phyloP scores from a whole-genome alignment of 2,329 filamentous ascomycete species.

The Fusarium odoratissimum region DNA sequence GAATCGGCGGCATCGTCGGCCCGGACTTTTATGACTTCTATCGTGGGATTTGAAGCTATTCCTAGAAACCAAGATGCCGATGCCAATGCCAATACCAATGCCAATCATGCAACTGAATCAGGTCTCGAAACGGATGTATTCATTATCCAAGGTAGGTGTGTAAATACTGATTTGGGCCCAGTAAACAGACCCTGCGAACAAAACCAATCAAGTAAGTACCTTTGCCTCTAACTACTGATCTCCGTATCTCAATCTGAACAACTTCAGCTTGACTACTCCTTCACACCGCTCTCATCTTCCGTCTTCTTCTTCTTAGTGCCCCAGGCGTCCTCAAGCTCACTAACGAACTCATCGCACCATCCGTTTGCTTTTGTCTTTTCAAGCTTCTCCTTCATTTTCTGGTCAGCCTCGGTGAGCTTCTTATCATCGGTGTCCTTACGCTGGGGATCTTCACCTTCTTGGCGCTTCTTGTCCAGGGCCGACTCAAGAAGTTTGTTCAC shows the following conservation, averaged over 20 bases:
- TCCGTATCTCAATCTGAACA: background rate
- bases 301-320: background rate
- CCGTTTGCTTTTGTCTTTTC: conserved; percentile 13
- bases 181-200: background rate
- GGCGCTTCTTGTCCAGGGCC: background rate
- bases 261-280: background rate
- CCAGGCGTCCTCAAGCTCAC: background rate
- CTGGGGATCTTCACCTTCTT: background rate
- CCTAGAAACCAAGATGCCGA: background rate
- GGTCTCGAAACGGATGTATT: background rate
- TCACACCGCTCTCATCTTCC: background rate
- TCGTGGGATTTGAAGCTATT: conserved; percentile 23
- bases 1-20: conserved; percentile 16
- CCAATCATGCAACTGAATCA: background rate
- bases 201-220: background rate
- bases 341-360: conserved; percentile 22
- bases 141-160: background rate
- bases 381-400: conserved; percentile 6
- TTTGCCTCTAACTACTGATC: background rate
- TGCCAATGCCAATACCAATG: background rate
- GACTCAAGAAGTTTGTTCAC: background rate
- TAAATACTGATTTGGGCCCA: background rate
- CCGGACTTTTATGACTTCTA: background rate
- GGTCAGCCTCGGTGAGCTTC: background rate
- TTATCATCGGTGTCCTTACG: background rate